Evolutionary conservation across 192 early-diverging fungal species (phyloP).

Genomic region (Backusella liffmaniae): DNA sequence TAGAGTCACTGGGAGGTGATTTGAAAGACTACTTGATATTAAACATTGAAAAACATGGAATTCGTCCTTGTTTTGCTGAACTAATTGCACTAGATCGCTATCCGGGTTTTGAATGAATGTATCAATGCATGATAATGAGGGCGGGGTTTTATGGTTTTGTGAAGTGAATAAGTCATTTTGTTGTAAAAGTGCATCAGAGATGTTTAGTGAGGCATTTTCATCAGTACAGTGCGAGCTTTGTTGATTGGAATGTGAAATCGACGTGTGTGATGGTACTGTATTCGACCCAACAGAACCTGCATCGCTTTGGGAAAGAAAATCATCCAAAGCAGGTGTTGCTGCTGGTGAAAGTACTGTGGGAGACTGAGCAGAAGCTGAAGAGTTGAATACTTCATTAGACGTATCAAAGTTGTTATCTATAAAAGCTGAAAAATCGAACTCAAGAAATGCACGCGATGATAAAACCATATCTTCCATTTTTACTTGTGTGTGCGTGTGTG

Average conservation of each 20-base stretch:
- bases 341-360: background rate
- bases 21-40: background rate
- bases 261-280: background rate
- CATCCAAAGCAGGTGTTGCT: background rate
- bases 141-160: background rate
- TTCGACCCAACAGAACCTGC: background rate
- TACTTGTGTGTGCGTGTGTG: background rate
- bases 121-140: conserved; percentile 3
- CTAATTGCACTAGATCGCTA: conserved; percentile 4
- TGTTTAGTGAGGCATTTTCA: background rate
- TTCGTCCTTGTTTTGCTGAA: conserved; percentile 1
- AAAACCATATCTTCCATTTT: background rate
- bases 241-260: conserved; percentile 1
- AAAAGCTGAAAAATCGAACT: conserved; percentile 12
- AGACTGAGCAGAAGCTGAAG: background rate
- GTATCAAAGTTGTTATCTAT: conserved; percentile 15
- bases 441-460: conserved; percentile 5
- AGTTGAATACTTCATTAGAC: background rate
- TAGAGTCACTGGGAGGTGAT: background rate
- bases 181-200: background rate
- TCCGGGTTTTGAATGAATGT: background rate
- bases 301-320: conserved; percentile 7
- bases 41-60: background rate
- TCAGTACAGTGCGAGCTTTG: background rate
- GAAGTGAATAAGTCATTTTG: background rate